Percentiles rank a stretch among this genome's conserved stretches.
These are phyloP conservation scores for Paspalum notatum DNA, from an alignment of 176 grass and related monocot species.

Conservation along the genomic window DNA sequence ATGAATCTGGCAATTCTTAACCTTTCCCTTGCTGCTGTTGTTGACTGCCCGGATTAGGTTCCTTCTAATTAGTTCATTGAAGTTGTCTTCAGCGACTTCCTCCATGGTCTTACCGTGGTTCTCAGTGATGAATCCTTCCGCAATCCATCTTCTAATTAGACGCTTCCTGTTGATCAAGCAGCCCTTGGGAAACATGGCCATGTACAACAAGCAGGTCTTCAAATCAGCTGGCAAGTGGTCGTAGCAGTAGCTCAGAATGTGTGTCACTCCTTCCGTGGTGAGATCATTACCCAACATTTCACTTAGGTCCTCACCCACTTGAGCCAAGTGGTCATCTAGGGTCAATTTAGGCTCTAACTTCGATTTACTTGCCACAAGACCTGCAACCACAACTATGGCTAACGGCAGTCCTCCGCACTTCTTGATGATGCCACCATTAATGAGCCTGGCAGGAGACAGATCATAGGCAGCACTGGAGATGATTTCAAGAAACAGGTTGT, in stretches of 20 bases:
- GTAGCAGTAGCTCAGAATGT: conserved; percentile 11
- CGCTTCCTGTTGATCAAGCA: conserved; percentile 6
- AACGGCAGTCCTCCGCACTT: conserved; percentile 9
- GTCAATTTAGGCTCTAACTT: no score
- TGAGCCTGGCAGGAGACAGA: no score
- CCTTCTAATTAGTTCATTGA: not conserved
- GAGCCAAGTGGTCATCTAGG: no score
- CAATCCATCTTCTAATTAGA: not conserved
- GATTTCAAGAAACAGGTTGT: not conserved
- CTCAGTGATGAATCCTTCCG: conserved; percentile 22
- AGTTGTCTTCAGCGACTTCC: conserved; percentile 16
- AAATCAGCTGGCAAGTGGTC: not conserved
- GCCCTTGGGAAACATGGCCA: conserved; percentile 15
- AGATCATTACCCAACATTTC: not conserved
- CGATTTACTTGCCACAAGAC: not conserved
- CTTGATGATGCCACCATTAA: not conserved
- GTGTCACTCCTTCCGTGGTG: not conserved
- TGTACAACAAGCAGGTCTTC: conserved; percentile 4
- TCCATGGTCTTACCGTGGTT: not conserved
- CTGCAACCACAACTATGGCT: conserved; percentile 4
- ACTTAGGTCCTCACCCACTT: not conserved
- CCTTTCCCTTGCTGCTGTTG: not conserved
- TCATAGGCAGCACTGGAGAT: no score
- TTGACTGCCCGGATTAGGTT: conserved; percentile 4
- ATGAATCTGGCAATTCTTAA: conserved; percentile 22